Evolutionary conservation across 768 basidiomycete genomes (phyloP).

Genomic region (Lentinula lateritia): DNA sequence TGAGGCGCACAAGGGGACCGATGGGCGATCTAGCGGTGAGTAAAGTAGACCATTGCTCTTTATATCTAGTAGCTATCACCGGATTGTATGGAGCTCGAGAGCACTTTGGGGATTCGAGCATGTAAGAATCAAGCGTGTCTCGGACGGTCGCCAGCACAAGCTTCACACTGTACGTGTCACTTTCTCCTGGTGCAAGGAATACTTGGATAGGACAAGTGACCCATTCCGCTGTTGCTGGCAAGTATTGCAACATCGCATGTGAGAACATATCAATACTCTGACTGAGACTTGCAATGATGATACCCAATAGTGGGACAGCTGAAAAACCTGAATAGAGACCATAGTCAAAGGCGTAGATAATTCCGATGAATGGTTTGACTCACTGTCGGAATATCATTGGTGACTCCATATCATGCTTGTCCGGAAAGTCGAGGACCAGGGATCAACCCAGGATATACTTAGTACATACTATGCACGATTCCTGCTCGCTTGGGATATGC

Average conservation of each 20-base stretch:
- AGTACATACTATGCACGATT: not conserved
- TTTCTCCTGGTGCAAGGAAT: not conserved
- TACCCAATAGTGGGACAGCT: not conserved
- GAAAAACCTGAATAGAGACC: not conserved
- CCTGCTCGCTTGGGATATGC: not conserved
- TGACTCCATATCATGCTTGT: not conserved
- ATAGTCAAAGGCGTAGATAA: not conserved
- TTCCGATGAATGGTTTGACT: not conserved
- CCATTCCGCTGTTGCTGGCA: not conserved
- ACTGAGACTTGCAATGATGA: not conserved
- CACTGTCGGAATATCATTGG: not conserved
- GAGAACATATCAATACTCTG: not conserved
- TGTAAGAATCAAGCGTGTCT: not conserved
- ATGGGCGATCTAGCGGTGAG: not conserved
- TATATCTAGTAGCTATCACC: not conserved
- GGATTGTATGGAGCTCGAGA: not conserved
- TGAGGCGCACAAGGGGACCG: not conserved
- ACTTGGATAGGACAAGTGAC: not conserved
- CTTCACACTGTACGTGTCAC: not conserved
- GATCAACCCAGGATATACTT: not conserved
- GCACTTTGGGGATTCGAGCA: not conserved
- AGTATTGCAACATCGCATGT: not conserved
- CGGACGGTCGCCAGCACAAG: not conserved
- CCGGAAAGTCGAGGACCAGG: not conserved
- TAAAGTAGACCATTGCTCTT: not conserved